Conservation (phyloP, 2,329 filamentous ascomycete genomes). For the Xylogone sp. region DNA sequence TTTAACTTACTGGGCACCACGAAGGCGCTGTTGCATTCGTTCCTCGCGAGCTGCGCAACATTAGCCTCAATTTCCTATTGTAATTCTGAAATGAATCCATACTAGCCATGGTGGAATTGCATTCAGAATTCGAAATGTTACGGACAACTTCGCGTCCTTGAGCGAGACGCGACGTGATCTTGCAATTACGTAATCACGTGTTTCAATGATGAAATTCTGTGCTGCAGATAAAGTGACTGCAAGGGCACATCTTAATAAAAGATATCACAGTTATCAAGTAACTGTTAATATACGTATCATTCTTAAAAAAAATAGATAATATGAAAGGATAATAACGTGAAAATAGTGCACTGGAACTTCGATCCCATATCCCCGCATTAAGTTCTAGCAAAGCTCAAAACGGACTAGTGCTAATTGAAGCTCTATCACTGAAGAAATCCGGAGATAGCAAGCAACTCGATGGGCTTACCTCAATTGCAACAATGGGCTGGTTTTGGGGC, state of each 20-base stretch:
- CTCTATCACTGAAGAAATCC: not conserved
- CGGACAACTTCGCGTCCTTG: not conserved
- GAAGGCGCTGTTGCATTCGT: slow-evolving; percentile 61
- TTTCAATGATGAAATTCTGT: not conserved
- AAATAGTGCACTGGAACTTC: no score
- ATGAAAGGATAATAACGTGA: no score
- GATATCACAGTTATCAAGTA: no score
- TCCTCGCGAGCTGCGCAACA: slow-evolving; percentile 50
- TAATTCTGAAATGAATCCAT: not conserved
- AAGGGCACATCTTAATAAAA: no score
- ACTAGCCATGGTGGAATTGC: not conserved
- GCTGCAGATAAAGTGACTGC: no score
- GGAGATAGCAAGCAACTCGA: not conserved
- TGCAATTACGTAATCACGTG: not conserved
- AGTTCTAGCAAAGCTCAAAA: not conserved
- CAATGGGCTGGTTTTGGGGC: slow-evolving; percentile 32
- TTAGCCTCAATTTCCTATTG: not conserved
- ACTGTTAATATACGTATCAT: no score
- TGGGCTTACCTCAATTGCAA: not conserved
- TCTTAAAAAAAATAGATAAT: no score
- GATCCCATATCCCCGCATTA: not conserved
- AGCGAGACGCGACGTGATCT: not conserved
- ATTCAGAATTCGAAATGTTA: not conserved
- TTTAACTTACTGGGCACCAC: slow-evolving; percentile 55
- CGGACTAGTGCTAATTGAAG: not conserved